Base-by-base conservation (phyloP, 768 basidiomycete genomes). In the Ramaria sp. region DNA sequence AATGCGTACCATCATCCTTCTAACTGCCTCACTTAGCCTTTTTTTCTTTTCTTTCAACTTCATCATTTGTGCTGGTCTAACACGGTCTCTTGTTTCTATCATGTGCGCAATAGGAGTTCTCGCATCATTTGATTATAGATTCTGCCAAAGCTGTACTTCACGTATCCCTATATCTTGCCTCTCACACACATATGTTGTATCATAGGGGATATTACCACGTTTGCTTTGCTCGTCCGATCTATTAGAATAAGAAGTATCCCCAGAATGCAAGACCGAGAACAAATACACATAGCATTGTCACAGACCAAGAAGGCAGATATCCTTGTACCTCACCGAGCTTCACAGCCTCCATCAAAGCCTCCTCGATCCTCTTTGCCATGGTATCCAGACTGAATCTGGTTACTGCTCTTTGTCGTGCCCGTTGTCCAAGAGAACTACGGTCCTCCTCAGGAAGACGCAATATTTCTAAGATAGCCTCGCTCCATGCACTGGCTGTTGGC, bases 311-410 rank as follows among this genome's bases (percentile, higher is more conserved):
- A 10, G 22, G 28, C 6, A 50, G 43, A 12, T 43, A 22, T 9
- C 20, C 32, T 9, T 27, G 52, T 15, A 73, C 66, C 6, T 64
- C 61, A 0, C 85, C 89, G 77, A 82, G 74, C 20, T 56, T 68
- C 5, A 73, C 77, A 1, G 83, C 82, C 58, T 80, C 71, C 28
- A 62, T 44, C 52, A 92, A 62, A 1, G 78, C 74, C 1, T 56
- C 62, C 60, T 88, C 84, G 22, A 91, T 59, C 8, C 74, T 71
- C 22, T 67, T 66, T 1, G 79, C 76, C 84, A 90, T 87, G 20
- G 82, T 78, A 6, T 84, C 79, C 75, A 89, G 82, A 15, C 85
- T 81, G 65, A 97, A 97, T 41, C 77, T 62, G 22, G 71, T 69
- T 51, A 70, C 69, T 15, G 88, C 89, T 8, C 94, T 71, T 41